Evolutionary conservation across 768 basidiomycete species (phyloP).

Genomic region (Lactarius akahatsu): DNA sequence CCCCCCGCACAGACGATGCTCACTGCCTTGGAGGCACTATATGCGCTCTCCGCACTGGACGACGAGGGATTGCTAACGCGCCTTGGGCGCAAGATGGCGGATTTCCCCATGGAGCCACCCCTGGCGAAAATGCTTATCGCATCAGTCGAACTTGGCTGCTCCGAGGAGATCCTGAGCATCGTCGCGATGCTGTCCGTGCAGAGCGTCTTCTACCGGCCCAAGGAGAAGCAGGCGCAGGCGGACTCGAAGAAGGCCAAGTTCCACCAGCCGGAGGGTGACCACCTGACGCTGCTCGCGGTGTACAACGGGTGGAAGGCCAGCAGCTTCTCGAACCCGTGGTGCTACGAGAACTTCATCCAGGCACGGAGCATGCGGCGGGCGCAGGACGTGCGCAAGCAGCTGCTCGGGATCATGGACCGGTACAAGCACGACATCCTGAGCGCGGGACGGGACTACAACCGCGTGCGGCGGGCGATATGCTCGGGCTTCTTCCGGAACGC

Average conservation of each 20-base stretch:
- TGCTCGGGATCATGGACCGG: conserved; percentile 98
- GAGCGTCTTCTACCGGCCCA: conserved; percentile 97
- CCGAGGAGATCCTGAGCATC: conserved; percentile 95
- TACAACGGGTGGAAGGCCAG: conserved; percentile 98
- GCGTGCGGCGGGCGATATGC: conserved; percentile 91
- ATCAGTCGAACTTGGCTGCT: conserved; percentile 95
- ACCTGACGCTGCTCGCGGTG: conserved; percentile 86
- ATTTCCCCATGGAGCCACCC: conserved; percentile 97
- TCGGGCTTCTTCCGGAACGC: conserved; percentile 98
- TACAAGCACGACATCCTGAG: conserved; percentile 98
- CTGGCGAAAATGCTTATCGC: conserved; percentile 98
- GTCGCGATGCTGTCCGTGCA: conserved; percentile 98
- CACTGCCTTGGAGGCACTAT: conserved; percentile 90
- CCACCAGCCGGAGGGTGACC: conserved; percentile 98
- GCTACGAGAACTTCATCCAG: conserved; percentile 98
- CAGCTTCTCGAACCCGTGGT: conserved; percentile 98
- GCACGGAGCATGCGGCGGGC: conserved; percentile 95
- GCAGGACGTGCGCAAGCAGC: conserved; percentile 96
- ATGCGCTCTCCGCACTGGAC: conserved; percentile 93
- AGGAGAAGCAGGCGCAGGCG: conserved; percentile 98
- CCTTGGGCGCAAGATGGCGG: conserved; percentile 97
- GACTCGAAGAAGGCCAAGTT: conserved; percentile 99
- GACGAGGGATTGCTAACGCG: conserved; percentile 95
- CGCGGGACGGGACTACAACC: conserved; percentile 89
- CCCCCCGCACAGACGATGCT: conserved; percentile 97